Percentiles rank a stretch among this genome's conserved stretches.
Conservation (phyloP, 257 asterid species). For the Vinca minor region DNA sequence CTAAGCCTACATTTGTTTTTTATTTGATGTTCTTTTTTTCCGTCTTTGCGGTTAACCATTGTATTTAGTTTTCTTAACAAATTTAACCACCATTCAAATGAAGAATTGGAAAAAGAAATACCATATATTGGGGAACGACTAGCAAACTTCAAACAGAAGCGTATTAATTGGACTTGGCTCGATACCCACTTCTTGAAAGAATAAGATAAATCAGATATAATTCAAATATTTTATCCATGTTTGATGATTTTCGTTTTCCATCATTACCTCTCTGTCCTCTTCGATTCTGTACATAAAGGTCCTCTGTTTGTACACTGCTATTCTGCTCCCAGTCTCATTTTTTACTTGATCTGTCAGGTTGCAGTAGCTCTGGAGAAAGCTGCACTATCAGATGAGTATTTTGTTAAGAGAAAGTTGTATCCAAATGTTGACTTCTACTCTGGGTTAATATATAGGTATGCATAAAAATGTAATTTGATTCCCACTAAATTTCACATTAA, state of each 20-base stretch:
- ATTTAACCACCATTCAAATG: neutral
- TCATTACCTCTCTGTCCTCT: neutral
- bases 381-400: slow-evolving; percentile 86
- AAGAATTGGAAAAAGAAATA: neutral
- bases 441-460: slow-evolving; percentile 84
- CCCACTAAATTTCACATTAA: neutral
- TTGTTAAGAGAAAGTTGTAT: slow-evolving; percentile 89
- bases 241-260: neutral
- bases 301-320: neutral
- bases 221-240: neutral
- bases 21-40: neutral
- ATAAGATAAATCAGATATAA: neutral
- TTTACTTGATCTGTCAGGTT: slow-evolving; percentile 43
- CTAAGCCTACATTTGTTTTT: too few relatives aligned
- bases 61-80: neutral
- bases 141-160: too few relatives aligned
- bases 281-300: neutral
- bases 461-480: neutral
- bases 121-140: neutral
- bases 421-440: slow-evolving; percentile 98
- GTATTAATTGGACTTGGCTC: too few relatives aligned
- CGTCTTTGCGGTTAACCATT: too few relatives aligned
- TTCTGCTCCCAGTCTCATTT: neutral
- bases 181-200: too few relatives aligned
- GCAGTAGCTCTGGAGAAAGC: slow-evolving; percentile 96